Evolutionary conservation across 2,329 filamentous ascomycete species (phyloP), one percentile per base, ranked within the genome.

Genomic region (Phaeosphaeriaceae sp.): DNA sequence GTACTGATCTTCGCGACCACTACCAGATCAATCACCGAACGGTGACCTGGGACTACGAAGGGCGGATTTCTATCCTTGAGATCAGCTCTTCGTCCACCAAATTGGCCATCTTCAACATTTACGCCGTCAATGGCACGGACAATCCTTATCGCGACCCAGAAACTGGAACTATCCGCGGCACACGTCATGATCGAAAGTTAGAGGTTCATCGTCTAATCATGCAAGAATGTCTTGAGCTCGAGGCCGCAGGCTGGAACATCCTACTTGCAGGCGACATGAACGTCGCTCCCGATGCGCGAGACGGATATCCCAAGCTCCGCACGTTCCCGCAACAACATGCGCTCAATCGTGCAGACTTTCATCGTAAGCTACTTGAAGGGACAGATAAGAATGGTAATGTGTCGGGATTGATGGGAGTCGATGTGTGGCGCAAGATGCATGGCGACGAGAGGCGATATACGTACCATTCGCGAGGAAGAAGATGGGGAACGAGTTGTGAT

Each of bases 181-280:
- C 81, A 0, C 73, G 84, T 17, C 83, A 86, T 67, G 81, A 84
- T 53, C 77, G 81, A 27, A 86, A 86, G 66, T 70, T 82, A 1
- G 69, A 73, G 4, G 81, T 86, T 36, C 83, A 86, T 57, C 60
- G 67, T 1, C 68, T 77, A 1, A 75, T 86, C 36, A 75, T 81
- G 48, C 68, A 76, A 19, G 82, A 86, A 60, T 80, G 78, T 21
- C 68, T 78, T 7, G 48, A 51, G 2, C 70, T 84, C 6, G 79
- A 85, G 62, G 20, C 50, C 1, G 53, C 75, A 7, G 81, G 81
- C 0, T 82, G 78, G 57, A 44, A 72, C 5, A 78, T 85, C 1
- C 66, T 86, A 2, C 66, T 87, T 0, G 80, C 81, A 0, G 83
- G 84, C 0, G 84, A 86, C 59, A 75, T 86, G 66, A 86, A 86